Evolutionary conservation across 805 yeast species (phyloP), one percentile per base, ranked within the genome.

Genomic region (Limtongia smithiae): DNA sequence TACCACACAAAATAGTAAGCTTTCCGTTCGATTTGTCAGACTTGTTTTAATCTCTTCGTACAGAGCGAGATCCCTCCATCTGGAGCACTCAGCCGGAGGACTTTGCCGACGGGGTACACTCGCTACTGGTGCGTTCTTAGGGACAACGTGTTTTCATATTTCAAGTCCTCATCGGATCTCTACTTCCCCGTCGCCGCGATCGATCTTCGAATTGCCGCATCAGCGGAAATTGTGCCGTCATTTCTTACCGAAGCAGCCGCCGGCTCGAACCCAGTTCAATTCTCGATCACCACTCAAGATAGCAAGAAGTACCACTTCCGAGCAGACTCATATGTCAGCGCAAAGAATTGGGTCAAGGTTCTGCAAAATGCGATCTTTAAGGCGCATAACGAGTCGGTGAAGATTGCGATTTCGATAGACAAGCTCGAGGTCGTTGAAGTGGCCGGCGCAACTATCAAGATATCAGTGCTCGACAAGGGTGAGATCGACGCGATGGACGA

Each of bases 121-220:
- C 73, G 94, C 40, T 83, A 76, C 62, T 91, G 97, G 96, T 88
- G 88, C 5, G 78, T 88, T 0, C 69, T 91, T 51, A 73, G 84
- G 56, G 80, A 80, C 33, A 81, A 81, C 39, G 76, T 88, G 0
- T 72, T 91, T 15, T 75, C 86, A 2, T 72, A 86, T 33, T 89
- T 83, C 65, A 69, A 77, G 7, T 78, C 77, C 6, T 77, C 96
- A 1, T 81, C 87, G 0, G 95, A 89, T 50, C 68, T 83, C n/a
- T 88, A 89, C 65, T 89, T 88, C 68, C 97, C 97, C 0, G 71
- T 73, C 7, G 68, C 85, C 32, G 82, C 87, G 0, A 79, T 91
- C 32, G 93, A 88, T 64, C 69, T 91, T 53, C 72, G 80, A 37
- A 71, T 75, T 8, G 86, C 90, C 3, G 61, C 77, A 7, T 68